Evolutionary conservation across 495 filamentous ascomycete genomes (phyloP).

Genomic region (Evernia prunastri): DNA sequence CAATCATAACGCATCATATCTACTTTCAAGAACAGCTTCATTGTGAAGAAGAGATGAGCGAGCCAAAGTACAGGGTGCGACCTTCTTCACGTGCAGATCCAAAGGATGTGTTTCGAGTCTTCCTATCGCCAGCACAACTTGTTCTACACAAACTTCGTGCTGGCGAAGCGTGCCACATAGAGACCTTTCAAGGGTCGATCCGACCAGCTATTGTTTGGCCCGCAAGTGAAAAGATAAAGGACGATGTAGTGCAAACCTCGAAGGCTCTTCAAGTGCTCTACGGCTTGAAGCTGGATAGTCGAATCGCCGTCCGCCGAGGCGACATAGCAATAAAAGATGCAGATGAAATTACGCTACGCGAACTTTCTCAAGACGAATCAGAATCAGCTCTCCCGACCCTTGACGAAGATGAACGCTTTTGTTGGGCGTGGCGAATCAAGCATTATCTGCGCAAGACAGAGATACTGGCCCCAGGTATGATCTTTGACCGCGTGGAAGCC

Average conservation of each 20-base stretch:
- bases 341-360: slow-evolving; percentile 42
- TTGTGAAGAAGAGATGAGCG: not conserved
- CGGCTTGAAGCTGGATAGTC: slow-evolving; percentile 52
- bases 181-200: slow-evolving; percentile 35
- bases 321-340: slow-evolving; percentile 38
- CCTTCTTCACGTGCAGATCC: slow-evolving; percentile 32
- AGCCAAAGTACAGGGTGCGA: slow-evolving; percentile 13
- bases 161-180: slow-evolving; percentile 53
- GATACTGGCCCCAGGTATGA: slow-evolving; percentile 37
- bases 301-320: slow-evolving; percentile 39
- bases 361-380: slow-evolving; percentile 42
- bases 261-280: slow-evolving; percentile 59
- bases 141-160: slow-evolving; percentile 52
- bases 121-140: slow-evolving; percentile 59
- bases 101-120: slow-evolving; percentile 58
- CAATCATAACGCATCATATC: not conserved
- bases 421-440: slow-evolving; percentile 61
- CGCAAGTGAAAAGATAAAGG: slow-evolving; percentile 56
- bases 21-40: not conserved
- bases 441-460: slow-evolving; percentile 48
- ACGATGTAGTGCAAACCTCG: slow-evolving; percentile 57
- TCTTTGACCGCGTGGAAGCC: slow-evolving; percentile 41
- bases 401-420: slow-evolving; percentile 40
- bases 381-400: slow-evolving; percentile 32
- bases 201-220: slow-evolving; percentile 61